These are phyloP conservation scores for Yamadazyma philogaea DNA, from an alignment of 805 yeast genomes.

Conservation along the genomic window DNA sequence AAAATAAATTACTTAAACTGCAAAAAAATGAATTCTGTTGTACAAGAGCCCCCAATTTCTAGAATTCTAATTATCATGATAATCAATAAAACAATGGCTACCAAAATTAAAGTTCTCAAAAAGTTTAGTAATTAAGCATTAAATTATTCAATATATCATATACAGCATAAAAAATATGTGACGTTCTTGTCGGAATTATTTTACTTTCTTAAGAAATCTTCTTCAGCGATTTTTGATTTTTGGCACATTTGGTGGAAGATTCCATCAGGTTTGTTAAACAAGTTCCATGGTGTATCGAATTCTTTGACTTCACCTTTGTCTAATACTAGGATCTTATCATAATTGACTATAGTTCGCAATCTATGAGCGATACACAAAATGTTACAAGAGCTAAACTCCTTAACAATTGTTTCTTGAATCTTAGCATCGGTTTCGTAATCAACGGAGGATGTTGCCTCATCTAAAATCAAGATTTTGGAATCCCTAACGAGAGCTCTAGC, in stretches of 20 bases:
- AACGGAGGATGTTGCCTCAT: slow-evolving; percentile 79
- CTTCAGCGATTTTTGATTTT: slow-evolving; percentile 40
- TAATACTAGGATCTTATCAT: slow-evolving; percentile 76
- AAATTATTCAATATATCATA: too few species aligned
- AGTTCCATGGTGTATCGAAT: slow-evolving; percentile 69
- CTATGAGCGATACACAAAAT: slow-evolving; percentile 88
- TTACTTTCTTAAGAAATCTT: slow-evolving; percentile 34
- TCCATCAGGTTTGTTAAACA: slow-evolving; percentile 51
- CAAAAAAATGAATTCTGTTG: too few species aligned
- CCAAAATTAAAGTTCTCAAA: too few species aligned
- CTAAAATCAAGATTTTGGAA: slow-evolving; percentile 73
- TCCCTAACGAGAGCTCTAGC: slow-evolving; percentile 81
- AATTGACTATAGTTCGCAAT: slow-evolving; percentile 66
- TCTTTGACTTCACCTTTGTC: slow-evolving; percentile 78
- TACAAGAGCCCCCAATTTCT: too few species aligned
- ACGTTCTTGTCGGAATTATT: too few species aligned
- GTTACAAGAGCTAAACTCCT: slow-evolving; percentile 69
- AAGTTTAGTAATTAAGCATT: too few species aligned
- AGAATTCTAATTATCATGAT: too few species aligned
- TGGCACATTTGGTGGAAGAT: slow-evolving; percentile 72
- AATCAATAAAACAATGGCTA: too few species aligned
- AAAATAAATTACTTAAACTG: too few species aligned
- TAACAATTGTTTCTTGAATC: slow-evolving; percentile 70
- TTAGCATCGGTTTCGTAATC: slow-evolving; percentile 84
- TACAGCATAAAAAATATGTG: too few species aligned